A percentile compares a stretch with the other conserved stretches of the same genome.
Evolutionary conservation across 2,329 filamentous ascomycete species (phyloP).

Genomic region (Periglandula ipomoeae): DNA sequence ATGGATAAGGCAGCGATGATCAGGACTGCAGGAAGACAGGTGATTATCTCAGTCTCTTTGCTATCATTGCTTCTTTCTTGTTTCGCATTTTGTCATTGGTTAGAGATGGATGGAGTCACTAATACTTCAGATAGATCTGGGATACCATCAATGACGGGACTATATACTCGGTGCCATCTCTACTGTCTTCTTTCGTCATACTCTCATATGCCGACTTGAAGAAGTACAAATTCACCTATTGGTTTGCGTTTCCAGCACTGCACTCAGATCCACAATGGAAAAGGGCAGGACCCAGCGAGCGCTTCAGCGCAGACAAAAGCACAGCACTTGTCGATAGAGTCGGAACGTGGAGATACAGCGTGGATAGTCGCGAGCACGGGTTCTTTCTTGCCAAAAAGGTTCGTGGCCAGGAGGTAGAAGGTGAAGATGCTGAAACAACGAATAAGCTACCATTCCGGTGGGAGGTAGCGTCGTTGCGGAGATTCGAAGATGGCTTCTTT

Average conservation of each 20-base stretch:
- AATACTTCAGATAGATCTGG: constrained; percentile 60
- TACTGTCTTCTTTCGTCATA: constrained; percentile 80
- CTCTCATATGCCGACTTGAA: constrained; percentile 94
- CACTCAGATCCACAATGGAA: constrained; percentile 84
- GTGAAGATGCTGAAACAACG: constrained; percentile 37
- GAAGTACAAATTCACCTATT: constrained; percentile 96
- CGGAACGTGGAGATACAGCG: constrained; percentile 77
- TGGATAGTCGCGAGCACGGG: constrained; percentile 77
- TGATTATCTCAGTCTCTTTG: constrained; percentile 27
- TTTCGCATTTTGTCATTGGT: background rate
- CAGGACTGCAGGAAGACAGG: constrained; percentile 68
- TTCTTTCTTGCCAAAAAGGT: constrained; percentile 91
- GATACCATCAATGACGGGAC: constrained; percentile 94
- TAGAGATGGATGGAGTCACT: background rate
- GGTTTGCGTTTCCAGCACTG: constrained; percentile 91
- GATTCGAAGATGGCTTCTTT: constrained; percentile 86
- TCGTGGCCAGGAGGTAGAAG: constrained; percentile 32
- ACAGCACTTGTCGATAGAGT: constrained; percentile 71
- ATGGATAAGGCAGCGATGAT: constrained; percentile 72
- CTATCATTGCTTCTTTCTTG: background rate
- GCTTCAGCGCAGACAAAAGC: constrained; percentile 60
- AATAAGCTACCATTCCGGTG: constrained; percentile 58
- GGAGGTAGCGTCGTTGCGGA: constrained; percentile 65
- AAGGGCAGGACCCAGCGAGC: constrained; percentile 42
- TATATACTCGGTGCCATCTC: constrained; percentile 88